Evolutionary conservation across 2,329 filamentous ascomycete species (phyloP), one percentile per base, ranked within the genome.

Genomic region (Chaetomiaceae sp.): DNA sequence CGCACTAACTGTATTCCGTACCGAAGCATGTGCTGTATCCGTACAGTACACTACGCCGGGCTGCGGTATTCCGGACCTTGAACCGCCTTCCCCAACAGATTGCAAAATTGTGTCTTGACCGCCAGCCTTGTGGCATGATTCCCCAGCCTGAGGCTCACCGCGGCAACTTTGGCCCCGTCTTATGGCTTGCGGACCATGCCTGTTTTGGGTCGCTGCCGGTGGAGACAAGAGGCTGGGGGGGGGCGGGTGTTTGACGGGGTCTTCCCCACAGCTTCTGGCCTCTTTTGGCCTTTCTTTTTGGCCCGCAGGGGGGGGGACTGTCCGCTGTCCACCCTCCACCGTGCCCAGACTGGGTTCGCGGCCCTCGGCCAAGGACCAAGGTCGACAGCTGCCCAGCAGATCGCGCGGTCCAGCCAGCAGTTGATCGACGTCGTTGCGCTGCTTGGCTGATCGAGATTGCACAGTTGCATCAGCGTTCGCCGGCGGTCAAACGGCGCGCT

Each of bases 361-460:
- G 25, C 25, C 25, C 25, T 27, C 25, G 25, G 25, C 25, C 25
- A 27, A 27, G 3, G 25, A 7, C 25, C 6, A 27, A 7, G 25
- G n/a, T n/a, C n/a, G n/a, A n/a, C n/a, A n/a, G n/a, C n/a, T n/a
- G n/a, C n/a, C n/a, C n/a, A n/a, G n/a, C n/a, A n/a, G n/a, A n/a
- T n/a, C n/a, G n/a, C n/a, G n/a, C n/a, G n/a, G n/a, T n/a, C n/a
- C n/a, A n/a, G n/a, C n/a, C n/a, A n/a, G n/a, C n/a, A n/a, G n/a
- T n/a, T n/a, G 25, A 27, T 7, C 25, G 3, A 10, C 6, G 25
- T 27, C 25, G 25, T 27, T 27, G 25, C 17, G 20, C n/a, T 38
- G 40, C 37, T 45, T 44, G 21, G 27, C 12, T 33, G 42, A 21
- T 46, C 39, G 23, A 54, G 48, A 54, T 54, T 54, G 48, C 48